Evolutionary conservation across 2,329 filamentous ascomycete genomes (phyloP).

Genomic region (Alternaria sp.): DNA sequence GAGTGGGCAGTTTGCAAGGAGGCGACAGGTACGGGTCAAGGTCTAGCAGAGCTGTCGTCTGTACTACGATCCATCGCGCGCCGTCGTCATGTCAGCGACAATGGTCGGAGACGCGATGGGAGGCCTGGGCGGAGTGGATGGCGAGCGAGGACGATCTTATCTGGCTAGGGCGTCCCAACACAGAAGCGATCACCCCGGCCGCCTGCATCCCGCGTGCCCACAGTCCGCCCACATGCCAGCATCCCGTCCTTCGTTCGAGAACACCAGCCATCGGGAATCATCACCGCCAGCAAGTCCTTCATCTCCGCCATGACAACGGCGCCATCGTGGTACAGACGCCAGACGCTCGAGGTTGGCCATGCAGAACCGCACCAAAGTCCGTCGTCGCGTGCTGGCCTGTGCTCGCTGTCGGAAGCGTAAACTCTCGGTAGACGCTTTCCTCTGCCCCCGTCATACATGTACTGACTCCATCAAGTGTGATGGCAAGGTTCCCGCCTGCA

Average conservation of each 20-base stretch:
- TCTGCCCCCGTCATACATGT: background rate
- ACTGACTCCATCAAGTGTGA: constrained; percentile 36
- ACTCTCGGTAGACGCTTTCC: constrained; percentile 36
- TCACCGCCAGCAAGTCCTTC: constrained; percentile 4
- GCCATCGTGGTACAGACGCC: constrained; percentile 17
- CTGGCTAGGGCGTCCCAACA: constrained; percentile 22
- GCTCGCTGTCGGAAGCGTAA: constrained; percentile 46
- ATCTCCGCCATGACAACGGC: constrained; percentile 31
- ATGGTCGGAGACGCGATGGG: constrained; percentile 2
- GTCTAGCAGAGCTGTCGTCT: background rate
- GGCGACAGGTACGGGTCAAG: background rate
- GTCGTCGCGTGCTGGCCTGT: constrained; percentile 45
- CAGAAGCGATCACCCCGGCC: constrained; percentile 20
- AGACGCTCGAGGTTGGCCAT: constrained; percentile 26
- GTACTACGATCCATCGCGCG: background rate
- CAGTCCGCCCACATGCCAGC: constrained; percentile 4
- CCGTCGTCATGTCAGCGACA: background rate
- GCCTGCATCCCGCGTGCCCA: constrained; percentile 16
- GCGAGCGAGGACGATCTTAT: constrained; percentile 17
- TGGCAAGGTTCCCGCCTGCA: constrained; percentile 45
- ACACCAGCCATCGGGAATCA: constrained; percentile 17
- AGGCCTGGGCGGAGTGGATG: constrained; percentile 9
- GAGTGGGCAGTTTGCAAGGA: background rate
- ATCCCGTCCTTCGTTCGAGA: constrained; percentile 9
- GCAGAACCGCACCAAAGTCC: constrained; percentile 44